Conservation (phyloP, 2,329 filamentous ascomycete genomes). For the Malbranchea cinnamomea region DNA sequence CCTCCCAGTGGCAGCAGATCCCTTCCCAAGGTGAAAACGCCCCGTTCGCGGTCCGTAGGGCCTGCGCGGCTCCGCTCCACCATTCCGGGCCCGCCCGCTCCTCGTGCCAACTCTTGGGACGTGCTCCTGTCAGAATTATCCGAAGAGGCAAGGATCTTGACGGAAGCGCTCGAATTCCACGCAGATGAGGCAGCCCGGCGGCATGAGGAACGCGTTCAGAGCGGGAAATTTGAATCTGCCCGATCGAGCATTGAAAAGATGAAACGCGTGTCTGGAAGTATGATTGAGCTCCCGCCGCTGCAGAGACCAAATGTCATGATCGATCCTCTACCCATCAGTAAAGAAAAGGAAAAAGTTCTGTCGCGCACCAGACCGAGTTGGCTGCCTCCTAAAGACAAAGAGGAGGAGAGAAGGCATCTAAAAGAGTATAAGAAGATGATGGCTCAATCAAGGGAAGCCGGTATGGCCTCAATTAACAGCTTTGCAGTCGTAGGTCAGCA, state of each 20-base stretch:
- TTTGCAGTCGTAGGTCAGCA: too few species aligned
- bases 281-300: conserved; percentile 41
- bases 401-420: conserved; percentile 79
- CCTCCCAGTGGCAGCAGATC: conserved; percentile 6
- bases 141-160: conserved; percentile 44
- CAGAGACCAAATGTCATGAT: conserved; percentile 50
- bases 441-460: conserved; percentile 43
- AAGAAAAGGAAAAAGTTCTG: conserved; percentile 50
- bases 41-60: conserved; percentile 23
- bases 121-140: conserved; percentile 42
- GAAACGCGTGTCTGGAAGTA: conserved; percentile 21
- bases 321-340: conserved; percentile 51
- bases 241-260: conserved; percentile 23
- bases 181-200: conserved; percentile 34
- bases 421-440: conserved; percentile 55
- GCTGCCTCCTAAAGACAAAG: conserved; percentile 58
- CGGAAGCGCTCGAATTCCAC: conserved; percentile 44
- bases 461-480: conserved; percentile 20
- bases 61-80: conserved; percentile 23
- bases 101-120: conserved; percentile 44
- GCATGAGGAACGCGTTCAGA: conserved; percentile 33
- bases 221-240: conserved; percentile 21
- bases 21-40: conserved; percentile 15
- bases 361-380: conserved; percentile 53
- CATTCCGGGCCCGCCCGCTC: too few species aligned